Conservation (phyloP, 1,139 yeast genomes). For the Kazachstania sp. region DNA sequence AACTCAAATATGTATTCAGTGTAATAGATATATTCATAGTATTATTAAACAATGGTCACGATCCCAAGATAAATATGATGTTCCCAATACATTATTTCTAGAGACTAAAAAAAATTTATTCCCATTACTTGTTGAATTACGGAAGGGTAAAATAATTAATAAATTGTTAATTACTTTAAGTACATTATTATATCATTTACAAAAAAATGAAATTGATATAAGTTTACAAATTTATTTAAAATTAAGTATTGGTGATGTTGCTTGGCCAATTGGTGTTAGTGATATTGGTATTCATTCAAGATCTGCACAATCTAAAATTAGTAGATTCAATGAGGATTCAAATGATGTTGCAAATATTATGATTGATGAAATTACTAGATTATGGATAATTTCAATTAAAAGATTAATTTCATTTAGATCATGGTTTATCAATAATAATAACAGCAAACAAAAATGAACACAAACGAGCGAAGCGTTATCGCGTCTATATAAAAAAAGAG, state of each 20-base stretch:
- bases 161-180: conserved; percentile 49
- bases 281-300: conserved; percentile 76
- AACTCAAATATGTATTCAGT: conserved; percentile 32
- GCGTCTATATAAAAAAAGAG: background rate
- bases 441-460: background rate
- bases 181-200: conserved; percentile 54
- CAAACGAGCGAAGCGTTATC: background rate
- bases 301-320: conserved; percentile 44
- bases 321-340: conserved; percentile 18
- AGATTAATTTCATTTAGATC: conserved; percentile 56
- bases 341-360: conserved; percentile 53
- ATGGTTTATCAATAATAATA: conserved; percentile 8
- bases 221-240: conserved; percentile 70
- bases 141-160: conserved; percentile 39
- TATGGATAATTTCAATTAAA: conserved; percentile 71
- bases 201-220: conserved; percentile 40
- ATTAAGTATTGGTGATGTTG: conserved; percentile 77
- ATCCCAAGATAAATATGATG: conserved; percentile 10
- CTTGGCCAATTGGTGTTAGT: conserved; percentile 87
- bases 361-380: conserved; percentile 66
- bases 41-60: conserved; percentile 40
- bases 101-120: conserved; percentile 59
- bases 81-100: conserved; percentile 14
- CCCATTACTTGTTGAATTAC: conserved; percentile 50
- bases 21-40: conserved; percentile 44